Percentiles rank a stretch among this genome's conserved stretches.
These are phyloP conservation scores for Delitschia confertaspora DNA, from an alignment of 495 filamentous ascomycete species.

Conservation along the genomic window DNA sequence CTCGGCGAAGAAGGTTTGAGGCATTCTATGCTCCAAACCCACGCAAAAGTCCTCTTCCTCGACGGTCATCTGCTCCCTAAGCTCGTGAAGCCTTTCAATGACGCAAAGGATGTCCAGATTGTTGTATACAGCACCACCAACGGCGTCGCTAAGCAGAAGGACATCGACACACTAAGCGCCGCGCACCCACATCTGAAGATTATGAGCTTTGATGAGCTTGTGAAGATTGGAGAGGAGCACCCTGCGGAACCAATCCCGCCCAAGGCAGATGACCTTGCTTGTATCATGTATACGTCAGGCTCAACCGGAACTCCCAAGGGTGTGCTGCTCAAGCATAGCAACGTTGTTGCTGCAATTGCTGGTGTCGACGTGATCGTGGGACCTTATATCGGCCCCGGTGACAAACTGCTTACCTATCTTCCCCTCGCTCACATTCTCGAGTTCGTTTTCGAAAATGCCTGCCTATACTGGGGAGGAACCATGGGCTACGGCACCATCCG, in stretches of 20 bases:
- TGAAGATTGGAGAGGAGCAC: conserved; percentile 75
- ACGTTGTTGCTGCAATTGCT: conserved; percentile 79
- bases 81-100: conserved; percentile 72
- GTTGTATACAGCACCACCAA: conserved; percentile 87
- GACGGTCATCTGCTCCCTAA: conserved; percentile 77
- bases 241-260: conserved; percentile 74
- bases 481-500: conserved; percentile 97
- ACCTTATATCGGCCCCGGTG: conserved; percentile 74
- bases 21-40: conserved; percentile 84
- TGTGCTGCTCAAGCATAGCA: conserved; percentile 80
- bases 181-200: conserved; percentile 62
- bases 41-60: conserved; percentile 80
- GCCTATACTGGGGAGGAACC: conserved; percentile 85
- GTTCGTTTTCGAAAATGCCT: conserved; percentile 92
- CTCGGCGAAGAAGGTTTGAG: conserved; percentile 86
- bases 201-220: conserved; percentile 75
- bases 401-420: conserved; percentile 82
- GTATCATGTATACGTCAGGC: conserved; percentile 99
- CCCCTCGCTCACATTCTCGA: conserved; percentile 94
- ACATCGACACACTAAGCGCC: conserved; percentile 71
- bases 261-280: conserved; percentile 77
- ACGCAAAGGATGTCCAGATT: conserved; percentile 65
- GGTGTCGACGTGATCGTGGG: conserved; percentile 83
- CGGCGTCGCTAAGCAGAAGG: conserved; percentile 60
- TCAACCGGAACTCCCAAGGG: conserved; percentile 97